phyloP scores from a whole-genome alignment of 2,329 filamentous ascomycete genomes.

The Cercospora sojina region DNA sequence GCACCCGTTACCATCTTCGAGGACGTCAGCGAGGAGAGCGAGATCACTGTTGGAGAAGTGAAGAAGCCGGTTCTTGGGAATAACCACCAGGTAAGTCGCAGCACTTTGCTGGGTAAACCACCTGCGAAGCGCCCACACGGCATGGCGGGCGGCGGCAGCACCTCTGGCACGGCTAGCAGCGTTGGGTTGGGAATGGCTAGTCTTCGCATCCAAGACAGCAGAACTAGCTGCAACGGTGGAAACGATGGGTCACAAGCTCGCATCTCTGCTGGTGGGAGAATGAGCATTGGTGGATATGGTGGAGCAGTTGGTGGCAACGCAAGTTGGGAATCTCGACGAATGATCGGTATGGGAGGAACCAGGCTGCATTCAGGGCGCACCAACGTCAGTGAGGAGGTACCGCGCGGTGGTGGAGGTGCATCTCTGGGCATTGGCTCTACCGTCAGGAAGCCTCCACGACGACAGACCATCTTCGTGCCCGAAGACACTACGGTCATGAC shows the following conservation, averaged over 20 bases:
- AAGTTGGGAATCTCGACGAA: not conserved
- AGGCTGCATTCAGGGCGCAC: not conserved
- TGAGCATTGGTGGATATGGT: constrained; percentile 1
- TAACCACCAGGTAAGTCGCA: constrained; percentile 20
- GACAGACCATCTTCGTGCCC: constrained; percentile 53
- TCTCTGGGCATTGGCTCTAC: not conserved
- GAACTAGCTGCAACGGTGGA: not conserved
- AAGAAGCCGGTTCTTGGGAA: not conserved
- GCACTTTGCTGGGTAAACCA: constrained; percentile 33
- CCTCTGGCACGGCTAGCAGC: not conserved
- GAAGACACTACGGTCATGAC: constrained; percentile 54
- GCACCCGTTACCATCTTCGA: constrained; percentile 36
- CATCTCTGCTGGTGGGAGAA: constrained; percentile 1
- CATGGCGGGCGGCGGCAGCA: constrained; percentile 3
- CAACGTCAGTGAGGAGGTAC: not conserved
- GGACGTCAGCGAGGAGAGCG: constrained; percentile 35
- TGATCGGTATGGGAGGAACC: not conserved
- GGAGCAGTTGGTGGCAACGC: not conserved
- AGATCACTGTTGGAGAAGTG: constrained; percentile 20
- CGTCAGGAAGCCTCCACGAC: constrained; percentile 41
- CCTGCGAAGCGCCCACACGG: constrained; percentile 23
- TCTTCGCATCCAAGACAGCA: not conserved
- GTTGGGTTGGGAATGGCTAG: not conserved
- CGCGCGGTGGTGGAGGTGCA: not conserved
- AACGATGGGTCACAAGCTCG: not conserved